These are phyloP conservation scores for Xerocomellus intermedius DNA, from an alignment of 768 basidiomycete genomes.

Conservation along the genomic window DNA sequence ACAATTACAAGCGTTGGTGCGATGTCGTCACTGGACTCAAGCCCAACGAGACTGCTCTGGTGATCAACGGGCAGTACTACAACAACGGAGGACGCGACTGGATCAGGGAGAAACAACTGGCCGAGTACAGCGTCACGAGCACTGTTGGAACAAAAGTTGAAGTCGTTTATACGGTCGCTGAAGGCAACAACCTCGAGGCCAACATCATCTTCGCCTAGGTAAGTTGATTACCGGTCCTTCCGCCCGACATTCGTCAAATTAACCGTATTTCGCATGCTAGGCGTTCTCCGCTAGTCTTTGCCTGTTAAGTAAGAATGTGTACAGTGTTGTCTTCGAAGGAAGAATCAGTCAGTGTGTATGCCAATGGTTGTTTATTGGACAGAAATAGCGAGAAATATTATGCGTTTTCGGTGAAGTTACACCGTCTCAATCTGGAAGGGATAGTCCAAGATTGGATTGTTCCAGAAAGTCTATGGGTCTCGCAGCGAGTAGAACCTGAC, in stretches of 20 bases:
- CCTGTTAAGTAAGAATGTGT: neutral
- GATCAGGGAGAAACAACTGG: slow-evolving; percentile 6
- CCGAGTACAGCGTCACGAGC: slow-evolving; percentile 6
- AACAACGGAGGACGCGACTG: too few relatives aligned
- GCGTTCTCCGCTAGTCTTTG: neutral
- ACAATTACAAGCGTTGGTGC: slow-evolving; percentile 41
- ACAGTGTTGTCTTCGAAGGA: too few relatives aligned
- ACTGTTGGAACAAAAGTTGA: neutral
- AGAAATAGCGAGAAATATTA: neutral
- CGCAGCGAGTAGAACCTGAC: too few relatives aligned
- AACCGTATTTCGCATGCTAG: neutral
- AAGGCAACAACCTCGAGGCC: slow-evolving; percentile 8
- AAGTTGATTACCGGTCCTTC: neutral
- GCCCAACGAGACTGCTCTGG: slow-evolving; percentile 8
- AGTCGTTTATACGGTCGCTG: neutral
- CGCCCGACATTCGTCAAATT: neutral
- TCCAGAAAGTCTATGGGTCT: too few relatives aligned
- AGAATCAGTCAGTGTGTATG: neutral
- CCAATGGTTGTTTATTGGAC: neutral
- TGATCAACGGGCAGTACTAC: too few relatives aligned
- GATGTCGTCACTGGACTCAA: slow-evolving; percentile 36
- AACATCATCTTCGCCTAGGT: slow-evolving; percentile 5
- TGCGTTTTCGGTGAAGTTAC: neutral
- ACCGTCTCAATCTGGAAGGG: too few relatives aligned
- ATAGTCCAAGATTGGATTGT: too few relatives aligned